Evolutionary conservation across 2,329 filamentous ascomycete genomes (phyloP).

Genomic region (Fusarium sulawesiense): DNA sequence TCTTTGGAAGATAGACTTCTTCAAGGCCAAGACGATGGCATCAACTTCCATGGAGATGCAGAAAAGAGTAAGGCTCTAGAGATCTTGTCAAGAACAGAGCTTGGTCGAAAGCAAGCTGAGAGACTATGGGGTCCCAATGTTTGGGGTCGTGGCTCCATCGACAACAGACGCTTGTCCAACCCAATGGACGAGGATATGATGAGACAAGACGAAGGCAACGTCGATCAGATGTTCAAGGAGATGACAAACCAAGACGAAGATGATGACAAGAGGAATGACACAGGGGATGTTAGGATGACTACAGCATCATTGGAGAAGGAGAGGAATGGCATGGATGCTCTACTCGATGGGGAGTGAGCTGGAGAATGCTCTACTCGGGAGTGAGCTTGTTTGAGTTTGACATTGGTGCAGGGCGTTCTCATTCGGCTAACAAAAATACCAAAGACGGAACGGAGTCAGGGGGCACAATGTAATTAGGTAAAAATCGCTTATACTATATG

Average conservation of each 20-base stretch:
- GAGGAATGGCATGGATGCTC: conserved; percentile 60
- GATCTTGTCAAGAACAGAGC: conserved; percentile 62
- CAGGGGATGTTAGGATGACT: conserved; percentile 51
- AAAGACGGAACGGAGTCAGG: conserved; percentile 39
- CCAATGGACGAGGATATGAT: conserved; percentile 48
- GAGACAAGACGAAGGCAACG: conserved; percentile 59
- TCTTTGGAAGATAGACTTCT: conserved; percentile 65
- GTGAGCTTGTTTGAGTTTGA: conserved; percentile 38
- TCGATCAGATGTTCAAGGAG: conserved; percentile 67
- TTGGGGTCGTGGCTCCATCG: conserved; percentile 55
- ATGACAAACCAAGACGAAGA: conserved; percentile 66
- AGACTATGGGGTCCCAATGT: conserved; percentile 63
- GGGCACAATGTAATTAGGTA: conserved; percentile 11
- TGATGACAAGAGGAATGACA: conserved; percentile 53
- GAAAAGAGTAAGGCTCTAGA: conserved; percentile 64
- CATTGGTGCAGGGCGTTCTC: conserved; percentile 39
- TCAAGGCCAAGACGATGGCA: conserved; percentile 58
- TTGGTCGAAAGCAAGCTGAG: conserved; percentile 62
- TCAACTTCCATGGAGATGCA: conserved; percentile 59
- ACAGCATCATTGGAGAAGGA: conserved; percentile 59
- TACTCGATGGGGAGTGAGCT: conserved; percentile 57
- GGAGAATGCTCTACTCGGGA: conserved; percentile 58
- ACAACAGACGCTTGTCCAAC: conserved; percentile 42
- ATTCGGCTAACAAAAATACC: conserved; percentile 39
- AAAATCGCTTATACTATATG: conserved; percentile 18